phyloP scores from a whole-genome alignment of 768 basidiomycete species.

The Saitozyma sp. region DNA sequence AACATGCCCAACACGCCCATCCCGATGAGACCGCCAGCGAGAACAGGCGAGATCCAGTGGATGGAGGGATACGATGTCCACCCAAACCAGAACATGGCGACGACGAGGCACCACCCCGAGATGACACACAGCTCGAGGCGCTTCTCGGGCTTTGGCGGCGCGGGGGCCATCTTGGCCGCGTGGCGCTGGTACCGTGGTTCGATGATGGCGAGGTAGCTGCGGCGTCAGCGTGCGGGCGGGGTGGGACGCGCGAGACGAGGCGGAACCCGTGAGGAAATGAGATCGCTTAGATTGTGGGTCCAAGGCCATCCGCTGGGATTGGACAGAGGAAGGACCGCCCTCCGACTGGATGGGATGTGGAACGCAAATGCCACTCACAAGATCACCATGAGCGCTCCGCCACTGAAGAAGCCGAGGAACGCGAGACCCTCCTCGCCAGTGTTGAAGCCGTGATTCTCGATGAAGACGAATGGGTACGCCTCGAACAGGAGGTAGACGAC shows the following conservation, averaged over 20 bases:
- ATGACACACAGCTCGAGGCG: slow-evolving; percentile 51
- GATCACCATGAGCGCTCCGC: slow-evolving; percentile 41
- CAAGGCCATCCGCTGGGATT: background rate
- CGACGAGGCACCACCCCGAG: slow-evolving; percentile 49
- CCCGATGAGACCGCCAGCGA: slow-evolving; percentile 47
- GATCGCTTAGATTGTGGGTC: background rate
- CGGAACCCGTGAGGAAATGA: no score
- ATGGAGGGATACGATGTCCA: slow-evolving; percentile 53
- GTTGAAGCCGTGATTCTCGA: slow-evolving; percentile 49
- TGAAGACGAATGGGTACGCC: slow-evolving; percentile 41
- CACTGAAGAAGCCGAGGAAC: slow-evolving; percentile 52
- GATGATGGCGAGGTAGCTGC: slow-evolving; percentile 50
- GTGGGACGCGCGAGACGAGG: no score
- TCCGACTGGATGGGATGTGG: slow-evolving; percentile 5
- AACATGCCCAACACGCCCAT: slow-evolving; percentile 46
- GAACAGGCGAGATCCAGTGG: slow-evolving; percentile 50
- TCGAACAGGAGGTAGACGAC: slow-evolving; percentile 53
- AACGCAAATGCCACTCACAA: slow-evolving; percentile 30
- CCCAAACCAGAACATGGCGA: slow-evolving; percentile 55
- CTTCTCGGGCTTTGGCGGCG: slow-evolving; percentile 47
- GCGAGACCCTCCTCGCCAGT: slow-evolving; percentile 49
- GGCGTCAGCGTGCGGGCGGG: background rate
- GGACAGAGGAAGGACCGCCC: background rate
- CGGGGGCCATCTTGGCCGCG: slow-evolving; percentile 38
- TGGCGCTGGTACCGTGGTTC: slow-evolving; percentile 50